phyloP scores from a whole-genome alignment of 176 grass and related monocot species.

The Phoenix dactylifera region DNA sequence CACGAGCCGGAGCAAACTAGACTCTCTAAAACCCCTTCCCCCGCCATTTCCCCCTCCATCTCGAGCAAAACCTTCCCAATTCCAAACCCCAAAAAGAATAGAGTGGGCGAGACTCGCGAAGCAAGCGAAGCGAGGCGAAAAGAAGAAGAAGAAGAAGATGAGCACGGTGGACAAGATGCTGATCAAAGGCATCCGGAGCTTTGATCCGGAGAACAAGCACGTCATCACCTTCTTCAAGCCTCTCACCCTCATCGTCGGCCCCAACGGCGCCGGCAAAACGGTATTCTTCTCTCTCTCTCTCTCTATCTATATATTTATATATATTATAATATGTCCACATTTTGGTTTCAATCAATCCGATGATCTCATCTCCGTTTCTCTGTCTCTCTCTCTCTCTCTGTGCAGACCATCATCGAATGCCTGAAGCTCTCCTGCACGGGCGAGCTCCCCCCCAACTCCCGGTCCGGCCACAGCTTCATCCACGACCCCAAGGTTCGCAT shows the following conservation, averaged over 20 bases:
- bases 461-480: constrained; percentile 89
- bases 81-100: too few species aligned
- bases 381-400: not conserved
- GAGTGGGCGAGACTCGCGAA: not conserved
- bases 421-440: constrained; percentile 93
- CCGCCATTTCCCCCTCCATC: too few species aligned
- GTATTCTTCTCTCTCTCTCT: constrained; percentile 17
- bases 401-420: constrained; percentile 94
- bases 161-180: constrained; percentile 99
- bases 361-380: not conserved
- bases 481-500: constrained; percentile 71
- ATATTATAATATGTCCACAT: not conserved
- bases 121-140: too few species aligned
- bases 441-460: constrained; percentile 83
- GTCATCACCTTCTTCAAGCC: constrained; percentile 98
- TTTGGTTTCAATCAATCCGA: not conserved
- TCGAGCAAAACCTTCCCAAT: too few species aligned
- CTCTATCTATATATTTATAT: not conserved
- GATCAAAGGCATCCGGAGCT: constrained; percentile 94
- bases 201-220: constrained; percentile 97
- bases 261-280: constrained; percentile 93
- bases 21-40: too few species aligned
- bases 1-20: too few species aligned
- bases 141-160: constrained; percentile 31
- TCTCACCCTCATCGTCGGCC: constrained; percentile 92